Evolutionary conservation across 2,329 filamentous ascomycete genomes (phyloP), one percentile per base, ranked within the genome.

Genomic region (Aspergillus phoenicis): DNA sequence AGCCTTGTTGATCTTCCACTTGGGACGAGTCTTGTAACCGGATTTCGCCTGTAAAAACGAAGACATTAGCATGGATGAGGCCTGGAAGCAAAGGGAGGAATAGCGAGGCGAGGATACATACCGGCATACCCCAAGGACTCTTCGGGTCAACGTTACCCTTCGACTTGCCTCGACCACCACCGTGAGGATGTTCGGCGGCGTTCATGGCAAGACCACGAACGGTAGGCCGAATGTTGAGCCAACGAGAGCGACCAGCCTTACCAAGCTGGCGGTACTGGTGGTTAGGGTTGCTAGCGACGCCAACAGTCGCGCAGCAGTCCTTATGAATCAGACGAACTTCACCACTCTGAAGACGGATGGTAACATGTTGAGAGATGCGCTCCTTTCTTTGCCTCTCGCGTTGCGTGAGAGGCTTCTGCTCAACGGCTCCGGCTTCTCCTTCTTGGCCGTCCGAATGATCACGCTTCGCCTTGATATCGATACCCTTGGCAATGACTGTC

Each of bases 191-290:
- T 74, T 99, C 95, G 71, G 88, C 91, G 87, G 94, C 93, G 83
- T 99, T 99, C 96, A 99, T 99, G 65, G 96, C 95, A 70, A 98
- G 81, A 89, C 95, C 96, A 83, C 96, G 89, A 48, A 99, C 95
- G 0, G 95, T 97, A 15, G 95, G 95, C 68, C 95, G 85, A 73
- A 96, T 97, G 74, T 95, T 95, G 67, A 98, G 80, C 93, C 93
- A 97, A 73, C 95, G 87, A 70, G 89, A 93, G 71, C 96, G 87
- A 74, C 95, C 95, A 70, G 95, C 95, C 82, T 99, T 99, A 70
- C 96, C 96, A 60, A 99, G 85, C 73, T 95, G 91, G 66, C 87
- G 85, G 78, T 96, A 96, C 68, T 97, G 91, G 77, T 93, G 90
- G 75, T 97, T 90, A 51, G 90, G 87, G 78, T 99, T 99, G 84